Evolutionary conservation across 768 basidiomycete genomes (phyloP).

Genomic region (Termitomyces sp.): DNA sequence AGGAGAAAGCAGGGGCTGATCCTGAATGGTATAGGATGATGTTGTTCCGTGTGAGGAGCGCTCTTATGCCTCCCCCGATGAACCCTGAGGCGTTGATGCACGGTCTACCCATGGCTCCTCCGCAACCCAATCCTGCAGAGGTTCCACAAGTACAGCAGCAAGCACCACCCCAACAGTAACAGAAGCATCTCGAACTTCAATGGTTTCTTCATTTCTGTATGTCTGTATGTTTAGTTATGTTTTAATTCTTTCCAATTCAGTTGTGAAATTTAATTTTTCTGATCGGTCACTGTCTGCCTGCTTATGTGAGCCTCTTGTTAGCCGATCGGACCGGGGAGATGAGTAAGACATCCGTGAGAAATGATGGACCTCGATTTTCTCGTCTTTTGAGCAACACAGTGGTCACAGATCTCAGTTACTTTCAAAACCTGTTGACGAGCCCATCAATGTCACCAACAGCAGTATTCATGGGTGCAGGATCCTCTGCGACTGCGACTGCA

Average conservation of each 20-base stretch:
- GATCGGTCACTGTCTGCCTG: background rate
- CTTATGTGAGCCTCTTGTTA: background rate
- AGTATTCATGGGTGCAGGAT: conserved; percentile 27
- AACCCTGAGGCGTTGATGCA: conserved; percentile 45
- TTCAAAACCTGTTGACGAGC: background rate
- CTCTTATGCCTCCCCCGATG: conserved; percentile 57
- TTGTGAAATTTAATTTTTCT: background rate
- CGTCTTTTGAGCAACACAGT: background rate
- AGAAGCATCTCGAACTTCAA: background rate
- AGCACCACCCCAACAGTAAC: conserved; percentile 4
- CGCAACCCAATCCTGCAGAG: conserved; percentile 31
- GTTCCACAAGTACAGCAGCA: conserved; percentile 26
- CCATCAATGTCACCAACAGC: conserved; percentile 58
- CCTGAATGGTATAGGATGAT: conserved; percentile 87
- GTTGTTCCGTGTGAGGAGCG: conserved; percentile 70
- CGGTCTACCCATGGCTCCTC: conserved; percentile 36
- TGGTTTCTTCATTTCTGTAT: background rate
- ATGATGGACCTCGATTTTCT: background rate
- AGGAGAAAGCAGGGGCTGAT: conserved; percentile 76
- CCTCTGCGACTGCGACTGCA: conserved; percentile 15
- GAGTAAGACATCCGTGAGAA: conserved; percentile 8
- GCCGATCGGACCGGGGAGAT: conserved; percentile 3
- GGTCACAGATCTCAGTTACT: background rate
- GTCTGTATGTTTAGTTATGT: background rate
- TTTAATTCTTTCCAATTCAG: background rate